Percentiles rank a stretch among this genome's conserved stretches.
These are phyloP conservation scores for Kwoniella sp. DNA, from an alignment of 768 basidiomycete genomes.

Conservation along the genomic window DNA sequence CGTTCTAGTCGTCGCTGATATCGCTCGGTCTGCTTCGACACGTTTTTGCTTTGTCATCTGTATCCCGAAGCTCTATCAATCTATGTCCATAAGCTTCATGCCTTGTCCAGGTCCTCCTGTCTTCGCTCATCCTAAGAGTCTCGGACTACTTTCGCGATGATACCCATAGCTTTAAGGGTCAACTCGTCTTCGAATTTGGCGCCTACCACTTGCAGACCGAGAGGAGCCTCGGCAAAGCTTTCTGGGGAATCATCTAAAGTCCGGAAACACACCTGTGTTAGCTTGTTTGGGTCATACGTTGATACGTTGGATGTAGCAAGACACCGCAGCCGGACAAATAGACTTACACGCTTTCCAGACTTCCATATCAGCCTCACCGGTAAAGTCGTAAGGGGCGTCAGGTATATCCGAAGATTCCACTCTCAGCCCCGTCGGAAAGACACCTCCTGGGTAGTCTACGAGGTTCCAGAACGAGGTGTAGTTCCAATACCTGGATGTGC, in stretches of 20 bases:
- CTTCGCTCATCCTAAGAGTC: background rate
- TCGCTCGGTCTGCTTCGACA: too few species aligned
- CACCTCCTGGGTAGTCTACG: conserved; percentile 43
- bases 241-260: background rate
- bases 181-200: background rate
- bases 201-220: background rate
- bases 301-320: too few species aligned
- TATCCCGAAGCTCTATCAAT: too few species aligned
- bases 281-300: background rate
- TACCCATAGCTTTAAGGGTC: background rate
- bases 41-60: too few species aligned
- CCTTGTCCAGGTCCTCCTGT: too few species aligned
- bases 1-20: too few species aligned
- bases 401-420: background rate
- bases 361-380: background rate
- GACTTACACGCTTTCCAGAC: background rate
- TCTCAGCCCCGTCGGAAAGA: conserved; percentile 39
- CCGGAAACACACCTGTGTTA: background rate
- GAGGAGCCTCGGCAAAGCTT: background rate
- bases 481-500: conserved; percentile 40
- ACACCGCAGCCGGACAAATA: background rate
- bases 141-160: background rate
- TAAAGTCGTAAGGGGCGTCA: background rate
- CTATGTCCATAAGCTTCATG: too few species aligned
- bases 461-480: conserved; percentile 49